These are phyloP conservation scores for Pythium sp. DNA, from an alignment of 352 stramenopile genomes.

Conservation along the genomic window DNA sequence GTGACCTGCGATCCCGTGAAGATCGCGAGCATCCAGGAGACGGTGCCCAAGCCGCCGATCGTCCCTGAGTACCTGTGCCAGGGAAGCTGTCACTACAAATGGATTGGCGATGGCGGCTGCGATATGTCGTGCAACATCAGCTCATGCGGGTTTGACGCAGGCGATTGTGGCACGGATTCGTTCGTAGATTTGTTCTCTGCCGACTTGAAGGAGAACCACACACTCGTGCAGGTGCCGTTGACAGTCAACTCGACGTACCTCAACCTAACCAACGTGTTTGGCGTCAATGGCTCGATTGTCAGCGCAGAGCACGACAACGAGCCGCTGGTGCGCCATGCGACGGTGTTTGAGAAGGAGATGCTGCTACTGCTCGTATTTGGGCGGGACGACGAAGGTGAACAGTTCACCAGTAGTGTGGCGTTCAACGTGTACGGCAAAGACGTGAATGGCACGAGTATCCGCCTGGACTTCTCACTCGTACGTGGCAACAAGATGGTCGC, in stretches of 20 bases:
- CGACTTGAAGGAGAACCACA: conserved; percentile 46
- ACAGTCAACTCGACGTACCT: conserved; percentile 64
- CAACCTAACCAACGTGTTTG: conserved; percentile 62
- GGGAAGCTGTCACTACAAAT: conserved; percentile 68
- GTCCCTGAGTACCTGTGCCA: conserved; percentile 63
- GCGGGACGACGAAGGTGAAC: conserved; percentile 48
- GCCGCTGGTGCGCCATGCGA: conserved; percentile 63
- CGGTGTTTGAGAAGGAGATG: conserved; percentile 74
- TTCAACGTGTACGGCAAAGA: conserved; percentile 49
- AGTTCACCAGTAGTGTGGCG: conserved; percentile 55
- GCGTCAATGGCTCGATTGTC: conserved; percentile 50
- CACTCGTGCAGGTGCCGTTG: conserved; percentile 64
- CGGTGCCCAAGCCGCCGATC: conserved; percentile 39
- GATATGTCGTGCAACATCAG: conserved; percentile 78
- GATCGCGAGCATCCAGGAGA: conserved; percentile 58
- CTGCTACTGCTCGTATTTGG: conserved; percentile 79
- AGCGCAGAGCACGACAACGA: conserved; percentile 65
- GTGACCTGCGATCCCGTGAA: conserved; percentile 60
- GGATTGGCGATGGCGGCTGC: conserved; percentile 81
- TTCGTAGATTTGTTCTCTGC: conserved; percentile 45
- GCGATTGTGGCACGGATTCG: conserved; percentile 59
- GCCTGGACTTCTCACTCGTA: conserved; percentile 57
- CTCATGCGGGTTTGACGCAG: conserved; percentile 81
- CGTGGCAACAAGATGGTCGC: conserved; percentile 42
- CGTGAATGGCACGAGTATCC: conserved; percentile 30